Conservation (phyloP, 768 basidiomycete genomes). For the Russula foetens region DNA sequence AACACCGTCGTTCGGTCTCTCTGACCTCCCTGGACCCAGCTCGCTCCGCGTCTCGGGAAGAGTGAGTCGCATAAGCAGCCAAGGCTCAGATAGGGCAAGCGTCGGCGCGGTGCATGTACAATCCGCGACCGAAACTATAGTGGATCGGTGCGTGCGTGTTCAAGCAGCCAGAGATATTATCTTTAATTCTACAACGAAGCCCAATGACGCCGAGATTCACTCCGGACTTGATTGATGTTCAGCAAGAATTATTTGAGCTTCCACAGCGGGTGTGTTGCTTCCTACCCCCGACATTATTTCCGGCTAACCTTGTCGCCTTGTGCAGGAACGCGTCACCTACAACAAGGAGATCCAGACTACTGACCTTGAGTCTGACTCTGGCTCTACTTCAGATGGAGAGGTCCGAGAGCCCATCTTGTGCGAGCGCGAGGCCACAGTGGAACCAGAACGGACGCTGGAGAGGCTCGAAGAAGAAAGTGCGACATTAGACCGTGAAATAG, state of each 20-base stretch:
- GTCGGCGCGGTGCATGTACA: constrained; percentile 39
- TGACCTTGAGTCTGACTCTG: constrained; percentile 47
- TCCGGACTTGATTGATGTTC: constrained; percentile 80
- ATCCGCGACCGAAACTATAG: constrained; percentile 53
- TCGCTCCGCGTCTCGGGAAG: constrained; percentile 46
- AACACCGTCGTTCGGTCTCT: constrained; percentile 46
- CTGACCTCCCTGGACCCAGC: constrained; percentile 30
- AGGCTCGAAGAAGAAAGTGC: constrained; percentile 76
- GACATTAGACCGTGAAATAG: constrained; percentile 78
- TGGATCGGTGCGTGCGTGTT: constrained; percentile 48
- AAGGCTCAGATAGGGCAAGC: constrained; percentile 40
- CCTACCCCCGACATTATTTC: not conserved
- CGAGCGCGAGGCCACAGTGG: constrained; percentile 60
- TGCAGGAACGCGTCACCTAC: constrained; percentile 69
- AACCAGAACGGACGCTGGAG: constrained; percentile 59
- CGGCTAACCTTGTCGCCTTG: not conserved
- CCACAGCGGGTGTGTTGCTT: constrained; percentile 62
- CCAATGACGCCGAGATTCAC: constrained; percentile 55
- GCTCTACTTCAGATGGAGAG: constrained; percentile 55
- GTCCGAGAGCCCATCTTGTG: constrained; percentile 59
- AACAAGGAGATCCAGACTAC: constrained; percentile 83
- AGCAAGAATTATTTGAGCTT: constrained; percentile 85
- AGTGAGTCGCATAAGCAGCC: constrained; percentile 63
- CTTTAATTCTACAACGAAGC: constrained; percentile 29
- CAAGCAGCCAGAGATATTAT: not conserved